These are phyloP conservation scores for Otatea glauca DNA, from an alignment of 176 grass and related monocot genomes.

Conservation along the genomic window DNA sequence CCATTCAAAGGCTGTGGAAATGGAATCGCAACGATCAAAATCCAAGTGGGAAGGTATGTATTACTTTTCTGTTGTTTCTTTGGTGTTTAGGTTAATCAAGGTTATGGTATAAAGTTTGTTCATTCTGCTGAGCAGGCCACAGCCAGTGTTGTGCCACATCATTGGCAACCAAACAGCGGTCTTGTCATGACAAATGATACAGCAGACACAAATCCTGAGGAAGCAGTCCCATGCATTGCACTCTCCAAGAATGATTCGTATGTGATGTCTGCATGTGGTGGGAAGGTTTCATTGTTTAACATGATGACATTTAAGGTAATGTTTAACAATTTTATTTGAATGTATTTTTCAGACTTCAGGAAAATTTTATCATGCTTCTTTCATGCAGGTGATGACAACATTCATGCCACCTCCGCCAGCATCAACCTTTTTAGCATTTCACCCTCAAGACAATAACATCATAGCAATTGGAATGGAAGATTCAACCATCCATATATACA, in stretches of 20 bases:
- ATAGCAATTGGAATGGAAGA: slow-evolving; percentile 99
- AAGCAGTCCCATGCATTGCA: slow-evolving; percentile 87
- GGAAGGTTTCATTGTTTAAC: slow-evolving; percentile 98
- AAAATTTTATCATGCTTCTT: slow-evolving; percentile 34
- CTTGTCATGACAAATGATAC: slow-evolving; percentile 93
- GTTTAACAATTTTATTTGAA: slow-evolving; percentile 30
- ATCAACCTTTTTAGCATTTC: slow-evolving; percentile 95
- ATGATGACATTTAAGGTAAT: slow-evolving; percentile 99
- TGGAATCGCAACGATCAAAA: slow-evolving; percentile 84
- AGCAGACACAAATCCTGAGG: slow-evolving; percentile 69
- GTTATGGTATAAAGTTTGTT: slow-evolving; percentile 36
- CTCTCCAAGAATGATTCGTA: slow-evolving; percentile 99
- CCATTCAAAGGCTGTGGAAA: slow-evolving; percentile 91
- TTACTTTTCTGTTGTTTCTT: slow-evolving; percentile 42
- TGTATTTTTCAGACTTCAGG: slow-evolving; percentile 9
- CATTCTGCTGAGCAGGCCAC: slow-evolving; percentile 68
- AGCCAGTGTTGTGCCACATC: slow-evolving; percentile 76
- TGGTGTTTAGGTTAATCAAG: slow-evolving; percentile 39
- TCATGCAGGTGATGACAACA: slow-evolving; percentile 90
- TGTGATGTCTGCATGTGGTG: slow-evolving; percentile 97
- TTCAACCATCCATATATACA: slow-evolving; percentile 99
- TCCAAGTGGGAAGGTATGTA: slow-evolving; percentile 77
- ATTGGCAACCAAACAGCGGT: slow-evolving; percentile 92
- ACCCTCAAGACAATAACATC: slow-evolving; percentile 98
- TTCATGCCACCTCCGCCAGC: slow-evolving; percentile 93